Conservation (phyloP, 305 asterid species). For the Withania somnifera region DNA sequence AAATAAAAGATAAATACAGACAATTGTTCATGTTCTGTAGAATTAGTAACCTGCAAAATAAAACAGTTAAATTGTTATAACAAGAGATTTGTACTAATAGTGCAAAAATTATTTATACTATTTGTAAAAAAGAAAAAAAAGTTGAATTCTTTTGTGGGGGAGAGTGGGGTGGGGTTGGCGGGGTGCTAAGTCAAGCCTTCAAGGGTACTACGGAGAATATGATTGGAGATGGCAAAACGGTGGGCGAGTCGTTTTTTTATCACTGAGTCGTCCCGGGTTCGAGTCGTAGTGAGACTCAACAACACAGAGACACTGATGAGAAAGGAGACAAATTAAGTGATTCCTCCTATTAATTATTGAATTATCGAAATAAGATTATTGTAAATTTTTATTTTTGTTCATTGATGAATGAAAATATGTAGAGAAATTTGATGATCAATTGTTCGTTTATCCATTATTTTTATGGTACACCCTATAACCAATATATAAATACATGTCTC, state of each 20-base stretch:
- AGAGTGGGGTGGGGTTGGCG: no score
- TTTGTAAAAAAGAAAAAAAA: neutral
- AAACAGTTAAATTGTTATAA: neutral
- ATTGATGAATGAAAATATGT: conserved; percentile 7
- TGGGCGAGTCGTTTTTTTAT: conserved; percentile 24
- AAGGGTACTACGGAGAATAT: conserved; percentile 2
- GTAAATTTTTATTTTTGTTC: neutral
- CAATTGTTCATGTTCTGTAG: neutral
- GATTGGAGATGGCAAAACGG: conserved; percentile 65
- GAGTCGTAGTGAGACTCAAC: conserved; percentile 15
- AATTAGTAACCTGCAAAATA: neutral
- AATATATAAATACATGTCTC: no score
- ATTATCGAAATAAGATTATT: neutral
- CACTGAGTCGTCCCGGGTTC: conserved; percentile 74
- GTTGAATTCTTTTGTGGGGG: neutral
- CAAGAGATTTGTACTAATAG: neutral
- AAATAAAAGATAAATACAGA: neutral
- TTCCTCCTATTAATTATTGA: neutral
- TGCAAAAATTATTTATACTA: neutral
- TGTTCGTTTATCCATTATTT: neutral
- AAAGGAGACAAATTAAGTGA: neutral
- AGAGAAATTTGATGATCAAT: neutral
- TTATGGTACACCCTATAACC: no score
- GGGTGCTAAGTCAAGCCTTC: no score
- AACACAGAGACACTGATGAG: neutral